phyloP scores from a whole-genome alignment of 345 rosid genomes.

The Corymbia maculata region DNA sequence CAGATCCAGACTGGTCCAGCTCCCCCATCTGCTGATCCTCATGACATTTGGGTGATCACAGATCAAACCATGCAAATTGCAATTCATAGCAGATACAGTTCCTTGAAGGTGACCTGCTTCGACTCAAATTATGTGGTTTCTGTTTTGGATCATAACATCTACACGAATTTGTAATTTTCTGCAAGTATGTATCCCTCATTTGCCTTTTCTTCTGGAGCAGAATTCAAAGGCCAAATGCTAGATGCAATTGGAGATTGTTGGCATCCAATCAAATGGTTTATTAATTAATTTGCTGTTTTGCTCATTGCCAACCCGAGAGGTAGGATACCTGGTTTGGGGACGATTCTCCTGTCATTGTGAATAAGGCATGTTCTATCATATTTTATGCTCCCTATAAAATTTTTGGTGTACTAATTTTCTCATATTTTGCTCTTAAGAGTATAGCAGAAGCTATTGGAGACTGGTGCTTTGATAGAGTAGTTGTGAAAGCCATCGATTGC shows the following conservation, averaged over 20 bases:
- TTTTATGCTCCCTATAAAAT: background rate
- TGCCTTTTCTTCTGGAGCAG: slow-evolving; percentile 22
- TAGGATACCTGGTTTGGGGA: slow-evolving; percentile 74
- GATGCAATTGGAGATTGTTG: slow-evolving; percentile 29
- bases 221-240: slow-evolving; percentile 70
- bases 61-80: slow-evolving; percentile 41
- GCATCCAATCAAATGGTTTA: slow-evolving; percentile 39
- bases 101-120: slow-evolving; percentile 41
- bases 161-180: background rate
- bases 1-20: slow-evolving; percentile 68
- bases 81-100: slow-evolving; percentile 49
- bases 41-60: slow-evolving; percentile 53
- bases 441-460: slow-evolving; percentile 70
- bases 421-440: slow-evolving; percentile 23
- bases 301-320: slow-evolving; percentile 77
- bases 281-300: slow-evolving; percentile 78
- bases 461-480: slow-evolving; percentile 61
- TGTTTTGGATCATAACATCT: background rate
- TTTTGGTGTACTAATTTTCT: background rate
- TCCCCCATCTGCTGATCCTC: slow-evolving; percentile 60
- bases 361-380: slow-evolving; percentile 25
- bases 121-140: background rate
- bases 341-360: slow-evolving; percentile 47
- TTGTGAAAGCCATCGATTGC: slow-evolving; percentile 50
- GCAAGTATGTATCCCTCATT: background rate